A percentile compares a stretch with the other conserved stretches of the same genome.
phyloP scores from a whole-genome alignment of 108 stramenopile genomes.

The Schizochytrium sp. region DNA sequence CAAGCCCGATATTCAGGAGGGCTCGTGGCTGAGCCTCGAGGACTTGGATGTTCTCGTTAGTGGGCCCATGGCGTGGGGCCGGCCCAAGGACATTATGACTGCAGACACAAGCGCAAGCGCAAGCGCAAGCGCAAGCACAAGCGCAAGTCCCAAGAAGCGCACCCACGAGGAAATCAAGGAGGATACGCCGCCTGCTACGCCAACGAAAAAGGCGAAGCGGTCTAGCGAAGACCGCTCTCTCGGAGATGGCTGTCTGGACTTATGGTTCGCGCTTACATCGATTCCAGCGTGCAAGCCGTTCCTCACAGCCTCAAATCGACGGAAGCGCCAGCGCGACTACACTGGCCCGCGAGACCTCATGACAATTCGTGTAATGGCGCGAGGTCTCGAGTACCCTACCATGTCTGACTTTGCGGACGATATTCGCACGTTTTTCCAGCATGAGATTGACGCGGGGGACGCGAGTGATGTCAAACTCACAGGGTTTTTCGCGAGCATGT shows the following conservation, averaged over 20 bases:
- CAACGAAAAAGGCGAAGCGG: background rate
- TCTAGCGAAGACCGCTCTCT: background rate
- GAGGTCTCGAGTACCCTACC: background rate
- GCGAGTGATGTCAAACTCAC: background rate
- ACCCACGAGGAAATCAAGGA: no score
- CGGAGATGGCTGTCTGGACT: background rate
- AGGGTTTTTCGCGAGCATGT: background rate
- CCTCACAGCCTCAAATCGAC: slow-evolving; percentile 12
- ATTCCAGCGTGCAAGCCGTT: background rate
- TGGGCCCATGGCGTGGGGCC: background rate
- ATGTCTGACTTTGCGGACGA: background rate
- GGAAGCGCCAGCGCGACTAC: slow-evolving; percentile 24
- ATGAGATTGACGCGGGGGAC: background rate
- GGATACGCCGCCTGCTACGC: background rate
- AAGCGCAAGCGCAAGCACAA: background rate
- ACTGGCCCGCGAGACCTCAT: slow-evolving; percentile 47
- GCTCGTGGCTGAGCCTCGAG: background rate
- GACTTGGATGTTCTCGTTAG: background rate
- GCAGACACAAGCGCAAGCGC: background rate
- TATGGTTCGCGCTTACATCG: background rate
- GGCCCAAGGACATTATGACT: background rate
- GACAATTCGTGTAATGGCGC: background rate
- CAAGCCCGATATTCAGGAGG: background rate
- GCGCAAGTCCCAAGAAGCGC: no score
- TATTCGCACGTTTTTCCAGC: background rate